Evolutionary conservation across 345 rosid species (phyloP), one percentile per base, ranked within the genome.

Genomic region (Nephelium lappaceum): DNA sequence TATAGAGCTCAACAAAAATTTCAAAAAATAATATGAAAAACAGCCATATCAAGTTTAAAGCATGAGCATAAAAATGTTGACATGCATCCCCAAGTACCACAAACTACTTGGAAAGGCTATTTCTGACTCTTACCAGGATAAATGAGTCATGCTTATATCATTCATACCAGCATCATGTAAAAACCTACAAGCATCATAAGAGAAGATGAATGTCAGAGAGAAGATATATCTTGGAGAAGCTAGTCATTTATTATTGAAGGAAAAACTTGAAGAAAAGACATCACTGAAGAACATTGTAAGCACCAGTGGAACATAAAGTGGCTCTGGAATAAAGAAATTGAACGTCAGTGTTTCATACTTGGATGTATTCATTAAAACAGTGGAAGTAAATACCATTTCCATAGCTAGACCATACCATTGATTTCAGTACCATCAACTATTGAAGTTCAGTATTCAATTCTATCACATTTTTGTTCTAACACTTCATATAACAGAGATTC

Each of bases 131-230:
- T 84, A 91, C 99, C 99, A 96, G 66, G 92, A 83, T 74, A 94
- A 85, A 3, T 94, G 98, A 71, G 91, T 93, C 97, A 89, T 90
- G 47, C 23, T 84, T 9, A 81, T 79, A 76, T 94, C 98, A 84
- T 78, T 89, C 83, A 90, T 81, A 75, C 95, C 95, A 53, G 93
- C 91, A 75, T 94, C 99, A 80, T 88, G 95, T 89, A 96, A 86
- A 72, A 93, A 83, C 86, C 99, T 96, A 89, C 71, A 78, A 74
- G 70, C 49, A 73, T 64, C 60, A 74, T 55, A 75, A 71, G 69
- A 66, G 72, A 67, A 69, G 49, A 73, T 6, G 77, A 11, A 36
- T 64, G 38, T 25, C 57, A 71, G 36, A 21, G 25, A 18, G n/a
- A 72, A 41, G 27, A 7, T 12, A 58, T 67, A 8, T 10, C 61